Evolutionary conservation across 129 eudicot species (phyloP).

Genomic region (Artemisia tridentata): DNA sequence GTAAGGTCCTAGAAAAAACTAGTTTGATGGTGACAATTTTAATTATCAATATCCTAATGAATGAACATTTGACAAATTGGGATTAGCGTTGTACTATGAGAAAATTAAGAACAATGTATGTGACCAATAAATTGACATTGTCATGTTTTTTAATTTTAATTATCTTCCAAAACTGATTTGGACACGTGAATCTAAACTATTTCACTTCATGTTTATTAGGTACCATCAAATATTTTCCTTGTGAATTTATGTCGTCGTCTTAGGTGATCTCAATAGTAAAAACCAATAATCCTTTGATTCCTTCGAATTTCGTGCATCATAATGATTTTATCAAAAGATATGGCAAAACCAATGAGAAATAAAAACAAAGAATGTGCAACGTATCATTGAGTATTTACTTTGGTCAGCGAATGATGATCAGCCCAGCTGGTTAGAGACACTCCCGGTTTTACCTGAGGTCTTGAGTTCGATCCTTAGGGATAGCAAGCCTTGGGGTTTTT

Average conservation of each 20-base stretch:
- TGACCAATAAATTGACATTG: constrained; percentile 22
- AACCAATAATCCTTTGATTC: constrained; percentile 8
- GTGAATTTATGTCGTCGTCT: constrained; percentile 29
- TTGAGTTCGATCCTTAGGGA: too few relatives aligned
- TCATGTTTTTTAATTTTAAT: constrained; percentile 6
- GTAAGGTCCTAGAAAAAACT: too few relatives aligned
- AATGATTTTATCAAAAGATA: constrained; percentile 6
- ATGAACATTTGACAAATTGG: constrained; percentile 4
- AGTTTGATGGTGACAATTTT: constrained; percentile 13
- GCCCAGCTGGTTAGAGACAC: too few relatives aligned
- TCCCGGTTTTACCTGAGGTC: too few relatives aligned
- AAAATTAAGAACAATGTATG: constrained; percentile 24
- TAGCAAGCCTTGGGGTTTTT: too few relatives aligned
- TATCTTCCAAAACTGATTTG: constrained; percentile 12
- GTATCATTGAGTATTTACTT: background rate
- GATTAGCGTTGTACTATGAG: constrained; percentile 7
- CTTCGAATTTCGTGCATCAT: constrained; percentile 12
- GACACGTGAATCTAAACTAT: constrained; percentile 17
- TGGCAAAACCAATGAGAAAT: background rate
- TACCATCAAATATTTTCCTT: constrained; percentile 21
- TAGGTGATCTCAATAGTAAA: constrained; percentile 20
- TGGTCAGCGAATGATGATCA: too few relatives aligned
- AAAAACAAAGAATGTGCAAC: background rate
- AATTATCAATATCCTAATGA: constrained; percentile 16
- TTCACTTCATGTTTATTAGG: constrained; percentile 14